These are phyloP conservation scores for Ashbya aceris DNA, from an alignment of 1,139 yeast species.

Conservation along the genomic window DNA sequence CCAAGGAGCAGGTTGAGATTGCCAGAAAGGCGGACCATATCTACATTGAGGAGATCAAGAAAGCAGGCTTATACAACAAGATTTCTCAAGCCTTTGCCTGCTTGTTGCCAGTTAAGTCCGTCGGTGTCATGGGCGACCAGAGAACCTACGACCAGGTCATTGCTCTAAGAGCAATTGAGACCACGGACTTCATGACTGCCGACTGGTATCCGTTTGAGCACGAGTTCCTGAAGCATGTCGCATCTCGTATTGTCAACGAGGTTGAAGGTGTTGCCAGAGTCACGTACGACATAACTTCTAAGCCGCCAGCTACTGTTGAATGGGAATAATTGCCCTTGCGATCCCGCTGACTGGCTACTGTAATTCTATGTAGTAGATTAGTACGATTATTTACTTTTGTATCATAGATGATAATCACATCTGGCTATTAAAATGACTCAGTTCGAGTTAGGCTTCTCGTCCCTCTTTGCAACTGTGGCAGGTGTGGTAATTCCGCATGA, in stretches of 20 bases:
- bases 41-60: slow-evolving; percentile 89
- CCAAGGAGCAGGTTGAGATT: slow-evolving; percentile 82
- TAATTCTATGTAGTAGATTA: too few relatives aligned
- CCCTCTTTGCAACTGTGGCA: too few relatives aligned
- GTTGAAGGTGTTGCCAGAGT: slow-evolving; percentile 99
- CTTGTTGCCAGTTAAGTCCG: slow-evolving; percentile 91
- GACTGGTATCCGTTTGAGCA: slow-evolving; percentile 97
- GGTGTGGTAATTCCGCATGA: too few relatives aligned
- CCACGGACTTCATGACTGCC: slow-evolving; percentile 98
- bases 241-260: slow-evolving; percentile 95
- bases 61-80: slow-evolving; percentile 84
- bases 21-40: slow-evolving; percentile 96
- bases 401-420: too few relatives aligned
- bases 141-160: slow-evolving; percentile 98
- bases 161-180: slow-evolving; percentile 96
- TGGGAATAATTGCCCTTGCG: slow-evolving; percentile 60
- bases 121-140: slow-evolving; percentile 99
- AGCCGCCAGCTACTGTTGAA: slow-evolving; percentile 99
- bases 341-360: too few relatives aligned
- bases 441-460: too few relatives aligned
- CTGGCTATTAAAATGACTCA: too few relatives aligned
- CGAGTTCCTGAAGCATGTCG: slow-evolving; percentile 81
- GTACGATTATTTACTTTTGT: too few relatives aligned
- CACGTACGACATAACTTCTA: slow-evolving; percentile 95
- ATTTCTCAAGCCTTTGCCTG: slow-evolving; percentile 98